Base-by-base conservation (phyloP, 306 rosid genomes). In the Abrus precatorius region DNA sequence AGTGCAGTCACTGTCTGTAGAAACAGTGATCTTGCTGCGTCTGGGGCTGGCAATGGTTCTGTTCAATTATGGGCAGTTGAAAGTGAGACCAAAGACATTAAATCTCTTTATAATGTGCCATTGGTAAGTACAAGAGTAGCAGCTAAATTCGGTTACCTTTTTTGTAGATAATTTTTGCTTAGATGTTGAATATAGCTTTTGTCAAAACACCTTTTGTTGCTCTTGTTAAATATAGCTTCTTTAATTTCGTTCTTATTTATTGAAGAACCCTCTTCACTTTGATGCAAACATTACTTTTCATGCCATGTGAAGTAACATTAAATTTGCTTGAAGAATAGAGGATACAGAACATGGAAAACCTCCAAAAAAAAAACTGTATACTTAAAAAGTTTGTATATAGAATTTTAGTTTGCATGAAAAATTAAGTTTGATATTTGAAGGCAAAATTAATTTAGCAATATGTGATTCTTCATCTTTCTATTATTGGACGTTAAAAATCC, bases 11-110 rank as follows among this genome's bases (percentile, higher is more conserved):
- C 88, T 34, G 91, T 88, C 72, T 95, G 99, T 84, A 82, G 93
- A 75, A 89, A 88, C 80, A 93, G 97, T 77, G 99, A 95, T 76
- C 94, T 95, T 81, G 97, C 93, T 44, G 99, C 96, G 76, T 92
- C 98, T 62, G 98, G 97, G 55, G 99, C 98, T n/a, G 98, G 97
- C 54, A 90, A 92, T 54, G 99, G 99, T 36, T 90, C 71, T 36
- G 93, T 95, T 76, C 89, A 90, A 74, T 80, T 95, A 75, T 95
- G 97, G 98, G 80, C 88, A 82, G 27, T 92, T 78, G 86, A 80
- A 69, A 90, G 86, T 78, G 99, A 95, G 79, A 71, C 85, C 59
- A 95, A 86, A 67, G 87, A 80, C 74, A 69, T 93, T 57, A 83
- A 80, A 80, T 78, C 97, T 9, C 83, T 93, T 34, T 83, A 83